Base-by-base conservation (phyloP, 2,329 filamentous ascomycete species). In the Penicillium sp. region DNA sequence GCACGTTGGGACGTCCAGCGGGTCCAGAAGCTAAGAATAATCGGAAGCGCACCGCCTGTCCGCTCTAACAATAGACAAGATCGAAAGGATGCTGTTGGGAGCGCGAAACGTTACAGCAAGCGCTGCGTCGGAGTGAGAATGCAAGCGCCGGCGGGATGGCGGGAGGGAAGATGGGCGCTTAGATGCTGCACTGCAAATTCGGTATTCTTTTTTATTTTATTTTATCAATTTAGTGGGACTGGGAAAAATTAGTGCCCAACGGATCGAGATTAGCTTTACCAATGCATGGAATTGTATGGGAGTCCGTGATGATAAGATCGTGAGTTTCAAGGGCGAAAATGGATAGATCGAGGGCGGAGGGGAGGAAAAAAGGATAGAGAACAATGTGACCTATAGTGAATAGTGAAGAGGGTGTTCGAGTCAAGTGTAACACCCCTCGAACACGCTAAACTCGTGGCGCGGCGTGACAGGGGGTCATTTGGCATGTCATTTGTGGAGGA, bases 381-480 rank as follows among this genome's bases (percentile, higher is more conserved):
- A 53, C 44, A 53, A 54, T 49, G 40, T 54, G 61, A 63, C 43
- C 46, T 47, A 24, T 57, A 60, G 24, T 27, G 24, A 27, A 27
- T 27, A 27, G 24, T 27, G 24, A 27, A 27, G 4, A 27, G 24
- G 5, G 24, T 27, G 24, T 27, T 27, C 24, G 24, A 27, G 24
- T 27, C 24, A 27, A 27, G 24, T 27, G 24, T 27, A 27, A 27
- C 24, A 36, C 53, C 44, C 52, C 58, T 59, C 52, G 55, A 60
- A 60, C 53, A 58, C 58, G 53, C 49, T 55, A 45, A 31, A 52
- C 49, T 54, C 55, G 56, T 54, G 55, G 47, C 49, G 42, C 43
- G 54, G 43, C 55, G 55, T 62, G 54, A 63, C 61, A 62, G 59
- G 59, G 52, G 50, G 42, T 57, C 52, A 55, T 56, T 59, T 59